Evolutionary conservation across 1,284 basidiomycete genomes (phyloP).

Genomic region (Thelephora terrestris): DNA sequence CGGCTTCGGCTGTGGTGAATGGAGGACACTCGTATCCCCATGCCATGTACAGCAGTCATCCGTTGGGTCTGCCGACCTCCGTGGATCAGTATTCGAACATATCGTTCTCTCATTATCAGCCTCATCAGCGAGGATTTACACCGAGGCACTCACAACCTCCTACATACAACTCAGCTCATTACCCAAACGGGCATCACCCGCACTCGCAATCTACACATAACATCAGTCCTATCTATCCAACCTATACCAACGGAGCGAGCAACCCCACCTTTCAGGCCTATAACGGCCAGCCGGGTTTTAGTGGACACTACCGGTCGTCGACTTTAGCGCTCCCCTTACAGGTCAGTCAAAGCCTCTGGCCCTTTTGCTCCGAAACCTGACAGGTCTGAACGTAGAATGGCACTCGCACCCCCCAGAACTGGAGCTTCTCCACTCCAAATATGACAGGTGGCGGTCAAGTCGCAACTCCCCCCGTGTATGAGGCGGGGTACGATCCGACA

Average conservation of each 20-base stretch:
- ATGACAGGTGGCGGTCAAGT: too few species aligned
- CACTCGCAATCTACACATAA: background rate
- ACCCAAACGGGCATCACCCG: background rate
- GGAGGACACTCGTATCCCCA: background rate
- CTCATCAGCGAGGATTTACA: conserved; percentile 34
- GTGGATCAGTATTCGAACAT: conserved; percentile 11
- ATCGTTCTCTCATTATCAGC: conserved; percentile 43
- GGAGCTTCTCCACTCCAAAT: too few species aligned
- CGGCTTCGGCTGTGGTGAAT: background rate
- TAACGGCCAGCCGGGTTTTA: background rate
- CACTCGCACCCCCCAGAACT: too few species aligned
- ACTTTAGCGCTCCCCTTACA: background rate
- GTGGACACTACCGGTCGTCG: background rate
- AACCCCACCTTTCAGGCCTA: background rate
- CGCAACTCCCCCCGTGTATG: too few species aligned
- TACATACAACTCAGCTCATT: background rate
- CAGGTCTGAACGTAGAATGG: too few species aligned
- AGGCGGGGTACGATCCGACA: too few species aligned
- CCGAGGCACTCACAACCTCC: conserved; percentile 11
- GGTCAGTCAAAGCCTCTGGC: background rate
- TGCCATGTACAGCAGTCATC: background rate
- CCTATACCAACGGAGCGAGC: background rate
- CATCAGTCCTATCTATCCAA: background rate
- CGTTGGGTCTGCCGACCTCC: conserved; percentile 1
- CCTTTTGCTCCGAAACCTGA: too few species aligned